These are phyloP conservation scores for Trifolium fragiferum DNA, from an alignment of 306 rosid genomes.

Conservation along the genomic window DNA sequence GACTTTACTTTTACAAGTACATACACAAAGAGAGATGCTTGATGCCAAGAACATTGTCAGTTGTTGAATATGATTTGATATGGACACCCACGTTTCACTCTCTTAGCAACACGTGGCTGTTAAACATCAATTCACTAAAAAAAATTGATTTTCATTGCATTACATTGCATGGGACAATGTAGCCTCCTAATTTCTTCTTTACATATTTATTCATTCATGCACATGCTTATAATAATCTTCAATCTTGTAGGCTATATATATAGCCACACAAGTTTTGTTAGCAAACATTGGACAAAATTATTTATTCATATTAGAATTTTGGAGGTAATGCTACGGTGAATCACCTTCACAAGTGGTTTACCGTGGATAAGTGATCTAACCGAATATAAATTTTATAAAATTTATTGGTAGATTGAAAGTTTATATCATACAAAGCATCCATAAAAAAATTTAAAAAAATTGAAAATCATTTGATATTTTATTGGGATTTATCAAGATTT, in stretches of 20 bases:
- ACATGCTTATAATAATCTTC: neutral
- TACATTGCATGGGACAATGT: neutral
- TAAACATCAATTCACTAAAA: neutral
- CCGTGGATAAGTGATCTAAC: too few species aligned
- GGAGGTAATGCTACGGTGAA: too few species aligned
- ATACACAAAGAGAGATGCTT: neutral
- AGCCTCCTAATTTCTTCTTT: neutral
- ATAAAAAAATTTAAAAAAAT: too few species aligned
- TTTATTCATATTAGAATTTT: too few species aligned
- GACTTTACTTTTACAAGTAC: conserved; percentile 1
- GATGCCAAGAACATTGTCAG: neutral
- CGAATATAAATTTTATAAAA: too few species aligned
- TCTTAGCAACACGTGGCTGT: neutral
- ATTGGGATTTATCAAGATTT: too few species aligned
- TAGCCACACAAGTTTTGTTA: too few species aligned
- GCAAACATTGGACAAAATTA: neutral
- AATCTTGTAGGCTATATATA: neutral
- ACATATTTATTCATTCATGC: neutral
- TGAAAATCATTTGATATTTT: too few species aligned
- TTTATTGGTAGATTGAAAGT: too few species aligned
- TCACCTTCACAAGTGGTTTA: too few species aligned
- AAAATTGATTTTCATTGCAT: too few species aligned
- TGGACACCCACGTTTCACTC: conserved; percentile 1
- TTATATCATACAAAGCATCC: too few species aligned
- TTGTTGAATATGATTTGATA: conserved; percentile 2